Base-by-base conservation (phyloP, 2,329 filamentous ascomycete species). In the Pseudogymnoascus sp. region DNA sequence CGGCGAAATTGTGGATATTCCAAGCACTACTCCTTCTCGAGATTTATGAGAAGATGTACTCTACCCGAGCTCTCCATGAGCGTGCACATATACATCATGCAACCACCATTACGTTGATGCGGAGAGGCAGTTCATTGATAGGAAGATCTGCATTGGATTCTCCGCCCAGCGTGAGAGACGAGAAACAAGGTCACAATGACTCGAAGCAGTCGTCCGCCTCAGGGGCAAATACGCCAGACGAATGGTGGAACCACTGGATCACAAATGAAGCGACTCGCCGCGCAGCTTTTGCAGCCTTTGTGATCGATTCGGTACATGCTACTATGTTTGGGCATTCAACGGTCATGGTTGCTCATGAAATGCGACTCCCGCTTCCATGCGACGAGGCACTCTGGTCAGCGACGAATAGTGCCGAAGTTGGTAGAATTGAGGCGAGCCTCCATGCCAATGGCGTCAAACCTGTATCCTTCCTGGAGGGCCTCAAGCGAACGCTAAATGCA, bases 291-390 rank as follows among this genome's bases (percentile, higher is more conserved):
- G 92, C 90, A 0, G 94, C 94, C 0, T 97, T 97, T 71, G 86
- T 97, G 43, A 87, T 97, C 66, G 94, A 99, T 73, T 96, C 92
- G 4, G 95, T 92, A 1, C 94, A 99, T 73, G 92, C 92, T 1
- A 96, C 92, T 28, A 97, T 99, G 89, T 97, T 97, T 74, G 94
- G 93, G 0, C 94, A 97, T 74, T 94, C 92, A 2, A 93, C 91
- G 0, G 92, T 95, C 43, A 97, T 97, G 93, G 92, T 96, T 6
- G 92, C 92, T 2, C 92, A 97, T 69, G 94, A 97, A 74, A 90
- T 99, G 84, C 86, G 91, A 58, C 80, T 97, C 7, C 90, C 92
- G 0, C 76, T 99, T 43, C 94, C 94, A 0, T 97, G 93, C 70
- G 92, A 97, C 67, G 94, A 97, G 72, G 85, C 88, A 3, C 77